These are phyloP conservation scores for Stromatinia cepivora DNA, from an alignment of 2,329 filamentous ascomycete genomes.

Conservation along the genomic window DNA sequence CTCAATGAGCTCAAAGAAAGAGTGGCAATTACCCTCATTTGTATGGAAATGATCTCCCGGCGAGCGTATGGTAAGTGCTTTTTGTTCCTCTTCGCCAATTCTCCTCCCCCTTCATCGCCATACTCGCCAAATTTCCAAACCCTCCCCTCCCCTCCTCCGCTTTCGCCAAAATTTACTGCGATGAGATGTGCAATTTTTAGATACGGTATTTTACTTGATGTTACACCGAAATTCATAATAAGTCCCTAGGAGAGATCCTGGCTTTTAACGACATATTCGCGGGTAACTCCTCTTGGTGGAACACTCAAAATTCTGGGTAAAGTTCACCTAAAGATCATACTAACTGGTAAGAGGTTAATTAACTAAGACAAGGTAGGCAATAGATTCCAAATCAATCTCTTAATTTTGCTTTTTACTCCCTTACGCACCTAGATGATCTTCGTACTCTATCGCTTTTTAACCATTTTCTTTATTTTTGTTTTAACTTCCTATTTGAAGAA, in stretches of 20 bases:
- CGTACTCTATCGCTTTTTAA: background rate
- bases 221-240: background rate
- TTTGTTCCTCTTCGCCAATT: background rate
- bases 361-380: background rate
- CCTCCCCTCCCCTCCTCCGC: background rate
- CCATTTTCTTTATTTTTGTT: background rate
- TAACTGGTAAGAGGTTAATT: background rate
- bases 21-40: background rate
- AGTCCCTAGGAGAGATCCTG: conserved; percentile 5
- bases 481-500: background rate
- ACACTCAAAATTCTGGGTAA: background rate
- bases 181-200: background rate
- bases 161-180: background rate
- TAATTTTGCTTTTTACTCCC: conserved; percentile 12
- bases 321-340: background rate
- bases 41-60: conserved; percentile 13
- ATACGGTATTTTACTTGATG: background rate
- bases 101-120: background rate
- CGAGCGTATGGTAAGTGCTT: conserved; percentile 21
- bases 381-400: background rate
- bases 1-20: background rate
- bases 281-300: background rate
- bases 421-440: background rate
- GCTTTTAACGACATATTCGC: conserved; percentile 4
- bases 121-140: background rate